Percentiles rank a stretch among this genome's conserved stretches.
Conservation (phyloP, 2,329 filamentous ascomycete genomes). For the Ophiocordyceps camponoti-saundersi region DNA sequence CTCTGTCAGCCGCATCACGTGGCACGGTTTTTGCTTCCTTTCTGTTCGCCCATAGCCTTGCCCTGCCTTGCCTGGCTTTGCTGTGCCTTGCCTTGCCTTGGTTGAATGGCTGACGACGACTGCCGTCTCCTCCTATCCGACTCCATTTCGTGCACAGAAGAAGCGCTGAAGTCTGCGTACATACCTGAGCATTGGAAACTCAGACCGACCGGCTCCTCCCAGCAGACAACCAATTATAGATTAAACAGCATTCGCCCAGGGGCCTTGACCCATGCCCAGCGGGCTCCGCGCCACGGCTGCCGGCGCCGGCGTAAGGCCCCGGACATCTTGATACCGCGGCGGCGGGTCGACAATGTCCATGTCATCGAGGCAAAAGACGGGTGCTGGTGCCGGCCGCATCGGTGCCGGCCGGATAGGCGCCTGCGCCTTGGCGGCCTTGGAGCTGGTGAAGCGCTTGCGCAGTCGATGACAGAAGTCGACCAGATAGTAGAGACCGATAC, state of each 20-base stretch:
- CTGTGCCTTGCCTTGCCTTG: too few relatives aligned
- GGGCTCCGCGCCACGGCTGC: neutral
- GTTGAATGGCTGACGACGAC: too few relatives aligned
- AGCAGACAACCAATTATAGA: neutral
- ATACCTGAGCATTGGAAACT: neutral
- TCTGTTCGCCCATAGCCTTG: too few relatives aligned
- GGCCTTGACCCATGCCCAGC: neutral
- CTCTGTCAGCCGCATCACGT: neutral
- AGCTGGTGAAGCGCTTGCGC: neutral
- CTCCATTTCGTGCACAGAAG: neutral
- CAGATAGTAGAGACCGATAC: neutral
- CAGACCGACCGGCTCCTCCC: neutral
- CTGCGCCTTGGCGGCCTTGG: neutral
- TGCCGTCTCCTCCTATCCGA: too few relatives aligned
- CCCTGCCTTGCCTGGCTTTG: too few relatives aligned
- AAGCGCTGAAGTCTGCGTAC: neutral
- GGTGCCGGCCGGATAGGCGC: neutral
- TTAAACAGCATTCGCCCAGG: neutral
- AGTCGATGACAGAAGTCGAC: neutral
- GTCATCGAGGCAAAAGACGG: neutral
- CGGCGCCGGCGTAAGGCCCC: neutral
- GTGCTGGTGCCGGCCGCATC: neutral
- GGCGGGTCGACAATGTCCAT: neutral
- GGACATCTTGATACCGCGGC: neutral
- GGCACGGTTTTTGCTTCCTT: neutral